Evolutionary conservation across 2,329 filamentous ascomycete species (phyloP).

Genomic region (Paracorniculantispora psalliotae): DNA sequence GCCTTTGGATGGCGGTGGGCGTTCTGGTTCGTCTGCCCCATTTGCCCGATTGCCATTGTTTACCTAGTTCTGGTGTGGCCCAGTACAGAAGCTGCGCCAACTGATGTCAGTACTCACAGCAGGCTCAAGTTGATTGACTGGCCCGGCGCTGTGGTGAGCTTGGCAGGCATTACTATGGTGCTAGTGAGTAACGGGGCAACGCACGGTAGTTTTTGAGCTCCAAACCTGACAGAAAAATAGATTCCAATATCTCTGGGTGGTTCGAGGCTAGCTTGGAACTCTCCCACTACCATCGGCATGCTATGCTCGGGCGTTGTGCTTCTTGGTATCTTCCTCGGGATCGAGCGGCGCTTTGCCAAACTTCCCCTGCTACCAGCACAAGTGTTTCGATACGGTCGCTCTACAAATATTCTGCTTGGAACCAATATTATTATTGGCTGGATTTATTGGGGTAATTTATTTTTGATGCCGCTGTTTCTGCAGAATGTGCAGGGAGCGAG

Average conservation of each 20-base stretch:
- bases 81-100: background rate
- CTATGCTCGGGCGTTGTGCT: background rate
- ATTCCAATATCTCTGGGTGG: background rate
- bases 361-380: background rate
- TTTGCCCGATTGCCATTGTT: background rate
- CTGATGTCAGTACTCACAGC: background rate
- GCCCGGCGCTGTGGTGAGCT: background rate
- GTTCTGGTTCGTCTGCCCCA: conserved; percentile 8
- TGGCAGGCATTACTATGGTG: background rate
- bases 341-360: conserved; percentile 4
- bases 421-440: conserved; percentile 1
- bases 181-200: no score
- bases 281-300: background rate
- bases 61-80: background rate
- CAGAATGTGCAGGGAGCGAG: background rate
- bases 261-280: background rate
- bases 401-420: background rate
- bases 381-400: conserved; percentile 2
- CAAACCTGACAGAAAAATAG: background rate
- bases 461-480: background rate
- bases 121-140: background rate
- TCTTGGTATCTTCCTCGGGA: background rate
- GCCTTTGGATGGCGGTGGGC: conserved; percentile 1
- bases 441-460: conserved; percentile 6
- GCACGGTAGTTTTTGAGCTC: background rate